Percentiles rank a stretch among this genome's conserved stretches.
These are phyloP conservation scores for Zopfochytrium polystomum DNA, from an alignment of 371 early-diverging fungal genomes.

Conservation along the genomic window DNA sequence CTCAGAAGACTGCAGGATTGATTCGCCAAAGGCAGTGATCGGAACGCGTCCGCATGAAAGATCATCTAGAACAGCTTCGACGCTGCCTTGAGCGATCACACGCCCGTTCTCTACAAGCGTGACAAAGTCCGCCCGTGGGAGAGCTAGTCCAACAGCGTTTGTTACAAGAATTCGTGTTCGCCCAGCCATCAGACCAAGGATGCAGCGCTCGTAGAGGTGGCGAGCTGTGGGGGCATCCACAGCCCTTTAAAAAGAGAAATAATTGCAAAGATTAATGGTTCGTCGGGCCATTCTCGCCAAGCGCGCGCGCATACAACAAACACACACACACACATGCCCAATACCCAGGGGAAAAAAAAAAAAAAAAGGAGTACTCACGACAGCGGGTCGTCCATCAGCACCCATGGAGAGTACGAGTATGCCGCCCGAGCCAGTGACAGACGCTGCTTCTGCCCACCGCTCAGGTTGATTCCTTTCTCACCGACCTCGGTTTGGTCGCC, in stretches of 20 bases:
- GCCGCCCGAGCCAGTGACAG: conserved; percentile 55
- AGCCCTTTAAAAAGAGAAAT: conserved; percentile 45
- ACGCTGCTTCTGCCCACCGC: no score
- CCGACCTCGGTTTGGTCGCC: conserved; percentile 44
- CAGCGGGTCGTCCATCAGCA: conserved; percentile 17
- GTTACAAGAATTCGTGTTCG: conserved; percentile 35
- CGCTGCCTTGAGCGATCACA: conserved; percentile 56
- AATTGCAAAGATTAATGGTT: no score
- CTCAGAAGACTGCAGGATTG: conserved; percentile 5
- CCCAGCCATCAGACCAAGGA: conserved; percentile 44
- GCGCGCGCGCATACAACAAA: no score
- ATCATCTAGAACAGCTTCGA: conserved; percentile 28
- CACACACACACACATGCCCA: no score
- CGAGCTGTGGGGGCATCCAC: conserved; percentile 87
- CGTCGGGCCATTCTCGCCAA: no score
- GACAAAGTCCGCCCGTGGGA: conserved; percentile 50
- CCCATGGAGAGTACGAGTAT: conserved; percentile 23
- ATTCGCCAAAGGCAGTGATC: background rate
- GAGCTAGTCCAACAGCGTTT: no score
- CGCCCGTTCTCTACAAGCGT: conserved; percentile 69
- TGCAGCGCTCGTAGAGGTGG: no score
- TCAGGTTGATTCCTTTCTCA: conserved; percentile 38
- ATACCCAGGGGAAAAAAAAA: conserved; percentile 24
- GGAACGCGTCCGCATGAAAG: background rate
- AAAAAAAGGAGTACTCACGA: conserved; percentile 36